Evolutionary conservation across 2,329 filamentous ascomycete species (phyloP).

Genomic region (Cercospora nicotianae): DNA sequence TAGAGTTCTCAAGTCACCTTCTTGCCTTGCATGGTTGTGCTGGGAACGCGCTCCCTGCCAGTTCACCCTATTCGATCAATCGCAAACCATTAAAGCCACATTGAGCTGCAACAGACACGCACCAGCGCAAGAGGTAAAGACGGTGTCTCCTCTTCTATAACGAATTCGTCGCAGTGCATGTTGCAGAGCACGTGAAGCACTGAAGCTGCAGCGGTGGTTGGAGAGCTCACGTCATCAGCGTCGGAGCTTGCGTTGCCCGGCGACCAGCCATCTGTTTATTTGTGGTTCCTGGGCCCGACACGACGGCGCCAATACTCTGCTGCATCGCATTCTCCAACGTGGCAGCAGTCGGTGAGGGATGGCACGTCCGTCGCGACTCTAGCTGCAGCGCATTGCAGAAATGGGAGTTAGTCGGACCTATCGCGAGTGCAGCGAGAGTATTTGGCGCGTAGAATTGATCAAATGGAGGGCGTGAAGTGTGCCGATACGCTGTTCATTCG

Average conservation of each 20-base stretch:
- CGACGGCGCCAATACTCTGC: neutral
- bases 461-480: neutral
- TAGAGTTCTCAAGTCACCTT: neutral
- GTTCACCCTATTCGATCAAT: neutral
- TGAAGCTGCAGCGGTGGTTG: neutral
- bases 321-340: neutral
- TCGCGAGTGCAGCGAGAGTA: neutral
- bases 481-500: neutral
- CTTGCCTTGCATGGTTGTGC: neutral
- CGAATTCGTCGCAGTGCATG: neutral
- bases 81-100: neutral
- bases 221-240: neutral
- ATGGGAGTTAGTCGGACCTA: neutral
- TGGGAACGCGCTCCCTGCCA: neutral
- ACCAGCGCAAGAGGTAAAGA: neutral
- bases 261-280: conserved; percentile 4
- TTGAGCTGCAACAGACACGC: neutral
- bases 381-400: conserved; percentile 3
- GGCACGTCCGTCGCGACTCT: neutral
- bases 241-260: neutral
- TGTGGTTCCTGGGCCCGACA: neutral
- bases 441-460: neutral
- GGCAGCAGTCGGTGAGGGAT: conserved; percentile 1
- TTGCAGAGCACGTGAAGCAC: neutral
- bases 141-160: neutral